Base-by-base conservation (phyloP, 2,329 filamentous ascomycete species). In the Aspergillus awamori region DNA sequence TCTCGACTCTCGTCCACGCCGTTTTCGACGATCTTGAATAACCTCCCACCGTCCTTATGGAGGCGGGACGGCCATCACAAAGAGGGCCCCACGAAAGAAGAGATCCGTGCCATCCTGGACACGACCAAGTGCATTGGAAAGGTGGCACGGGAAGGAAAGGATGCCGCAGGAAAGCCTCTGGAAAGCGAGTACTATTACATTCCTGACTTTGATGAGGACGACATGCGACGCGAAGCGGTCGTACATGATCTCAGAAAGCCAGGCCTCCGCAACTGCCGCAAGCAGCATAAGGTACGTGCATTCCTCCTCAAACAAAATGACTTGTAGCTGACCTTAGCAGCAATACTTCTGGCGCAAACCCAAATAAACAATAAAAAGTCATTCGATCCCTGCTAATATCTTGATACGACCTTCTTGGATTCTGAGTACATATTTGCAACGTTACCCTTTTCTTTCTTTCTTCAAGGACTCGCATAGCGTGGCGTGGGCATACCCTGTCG, bases 161-260 rank as follows among this genome's bases (percentile, higher is more conserved):
- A 99, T 74, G 95, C 95, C 5, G 94, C 95, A 0, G 95, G 95
- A 67, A 95, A 97, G 80, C 81, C 89, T 6, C 85, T 99, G 1
- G 94, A 99, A 82, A 96, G 91, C 81, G 93, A 99, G 76, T 98
- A 96, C 76, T 98, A 98, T 79, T 99, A 99, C 72, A 83, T 97
- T 7, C 91, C 93, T 0, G 94, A 98, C 76, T 84, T 87, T 71
- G 95, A 99, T 73, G 82, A 84, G 2, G 93, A 98, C 72, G 85
- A 88, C 65, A 86, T 89, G 72, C 86, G 94, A 62, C 87, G 91
- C 55, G 86, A 92, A 57, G 90, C 93, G 22, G 92, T 97, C 13
- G 92, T 93, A 1, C 89, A 93, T 67, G 91, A 92, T 57, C 81
- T 97, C 74, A 86, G 92, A 59, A 97, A 96, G 79, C 94, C 93